These are phyloP conservation scores for Dunaliella primolecta DNA, from an alignment of 139 green algal genomes.

Conservation along the genomic window DNA sequence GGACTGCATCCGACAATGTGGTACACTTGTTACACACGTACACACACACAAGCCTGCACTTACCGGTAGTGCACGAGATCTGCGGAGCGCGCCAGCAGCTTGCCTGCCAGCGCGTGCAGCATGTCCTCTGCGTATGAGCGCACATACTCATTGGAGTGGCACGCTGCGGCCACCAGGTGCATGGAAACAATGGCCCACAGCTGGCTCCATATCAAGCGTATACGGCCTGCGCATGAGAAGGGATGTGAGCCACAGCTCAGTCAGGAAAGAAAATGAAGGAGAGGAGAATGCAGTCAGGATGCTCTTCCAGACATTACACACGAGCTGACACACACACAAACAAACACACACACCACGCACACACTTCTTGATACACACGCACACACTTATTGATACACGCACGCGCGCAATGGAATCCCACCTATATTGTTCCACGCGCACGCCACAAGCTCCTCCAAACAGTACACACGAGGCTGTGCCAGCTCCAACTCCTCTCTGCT, in stretches of 20 bases:
- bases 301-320: too few relatives aligned
- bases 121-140: slow-evolving; percentile 68
- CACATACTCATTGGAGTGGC: slow-evolving; percentile 48
- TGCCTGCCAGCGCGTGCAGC: slow-evolving; percentile 64
- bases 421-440: slow-evolving; percentile 71
- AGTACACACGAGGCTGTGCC: slow-evolving; percentile 42
- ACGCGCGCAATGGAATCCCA: background rate
- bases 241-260: too few relatives aligned
- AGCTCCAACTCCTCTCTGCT: slow-evolving; percentile 78
- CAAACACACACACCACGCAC: too few relatives aligned
- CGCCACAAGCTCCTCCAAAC: slow-evolving; percentile 66
- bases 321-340: too few relatives aligned
- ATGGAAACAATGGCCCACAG: slow-evolving; percentile 79
- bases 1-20: too few relatives aligned
- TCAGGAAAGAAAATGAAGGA: too few relatives aligned
- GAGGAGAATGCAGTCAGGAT: too few relatives aligned
- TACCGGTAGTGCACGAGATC: slow-evolving; percentile 82
- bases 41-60: slow-evolving; percentile 26
- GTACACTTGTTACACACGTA: background rate
- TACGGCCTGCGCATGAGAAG: slow-evolving; percentile 54
- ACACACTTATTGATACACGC: background rate
- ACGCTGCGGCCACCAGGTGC: slow-evolving; percentile 80
- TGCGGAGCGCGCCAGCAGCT: slow-evolving; percentile 70
- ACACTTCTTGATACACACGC: too few relatives aligned
- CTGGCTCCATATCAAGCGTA: slow-evolving; percentile 83